Evolutionary conservation across 768 basidiomycete species (phyloP).

Genomic region (Heimioporus sp.): DNA sequence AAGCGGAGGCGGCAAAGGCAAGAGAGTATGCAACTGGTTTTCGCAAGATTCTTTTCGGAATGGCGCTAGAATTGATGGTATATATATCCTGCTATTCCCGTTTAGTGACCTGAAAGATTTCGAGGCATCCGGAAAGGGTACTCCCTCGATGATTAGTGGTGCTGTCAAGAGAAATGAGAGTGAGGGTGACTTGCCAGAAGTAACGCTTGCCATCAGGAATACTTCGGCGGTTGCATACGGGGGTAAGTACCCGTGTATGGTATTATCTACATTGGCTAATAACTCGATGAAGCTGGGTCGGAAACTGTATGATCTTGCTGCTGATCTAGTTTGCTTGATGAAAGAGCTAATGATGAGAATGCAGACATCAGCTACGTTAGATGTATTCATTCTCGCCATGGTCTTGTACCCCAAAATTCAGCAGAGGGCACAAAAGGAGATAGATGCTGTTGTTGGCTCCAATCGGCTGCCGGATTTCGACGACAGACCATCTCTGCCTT

Average conservation of each 20-base stretch:
- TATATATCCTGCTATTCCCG: not conserved
- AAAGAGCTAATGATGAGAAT: not conserved
- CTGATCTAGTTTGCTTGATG: not conserved
- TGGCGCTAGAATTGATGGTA: slow-evolving; percentile 24
- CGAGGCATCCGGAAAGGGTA: slow-evolving; percentile 15
- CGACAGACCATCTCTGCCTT: slow-evolving; percentile 58
- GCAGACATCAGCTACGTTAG: slow-evolving; percentile 21
- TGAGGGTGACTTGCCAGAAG: slow-evolving; percentile 17
- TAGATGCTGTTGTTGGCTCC: slow-evolving; percentile 38
- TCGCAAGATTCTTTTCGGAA: slow-evolving; percentile 17
- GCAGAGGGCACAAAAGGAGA: slow-evolving; percentile 23
- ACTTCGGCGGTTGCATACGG: slow-evolving; percentile 24
- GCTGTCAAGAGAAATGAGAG: slow-evolving; percentile 18
- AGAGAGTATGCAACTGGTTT: slow-evolving; percentile 17
- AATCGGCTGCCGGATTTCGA: slow-evolving; percentile 59
- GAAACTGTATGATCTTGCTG: slow-evolving; percentile 22
- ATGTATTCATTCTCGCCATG: slow-evolving; percentile 29
- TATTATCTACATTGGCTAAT: not conserved
- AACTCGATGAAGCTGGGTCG: slow-evolving; percentile 17
- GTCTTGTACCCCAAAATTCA: slow-evolving; percentile 25
- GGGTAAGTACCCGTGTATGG: slow-evolving; percentile 7
- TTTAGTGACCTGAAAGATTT: not conserved
- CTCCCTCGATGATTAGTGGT: slow-evolving; percentile 21
- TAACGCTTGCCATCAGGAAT: slow-evolving; percentile 18
- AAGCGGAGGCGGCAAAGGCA: slow-evolving; percentile 16